phyloP scores from a whole-genome alignment of 208 protist species.

The Zelonia costaricensis region DNA sequence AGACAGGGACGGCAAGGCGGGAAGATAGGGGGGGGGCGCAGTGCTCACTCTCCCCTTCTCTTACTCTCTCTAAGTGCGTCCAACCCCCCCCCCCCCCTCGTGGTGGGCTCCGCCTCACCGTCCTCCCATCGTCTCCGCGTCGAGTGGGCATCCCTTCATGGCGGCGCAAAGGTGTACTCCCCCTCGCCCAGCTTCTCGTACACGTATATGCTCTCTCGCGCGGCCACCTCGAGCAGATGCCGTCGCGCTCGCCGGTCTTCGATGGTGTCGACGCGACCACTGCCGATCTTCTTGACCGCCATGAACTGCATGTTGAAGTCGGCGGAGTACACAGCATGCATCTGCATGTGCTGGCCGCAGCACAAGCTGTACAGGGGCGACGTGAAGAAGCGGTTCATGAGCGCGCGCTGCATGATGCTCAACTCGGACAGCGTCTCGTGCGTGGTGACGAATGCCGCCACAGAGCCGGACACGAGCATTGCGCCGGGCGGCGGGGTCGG shows the following conservation, averaged over 20 bases:
- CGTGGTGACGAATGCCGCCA: constrained; percentile 64
- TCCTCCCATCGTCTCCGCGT: no score
- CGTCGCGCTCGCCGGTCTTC: background rate
- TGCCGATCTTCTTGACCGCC: constrained; percentile 41
- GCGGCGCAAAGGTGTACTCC: constrained; percentile 38
- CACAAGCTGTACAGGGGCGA: constrained; percentile 67
- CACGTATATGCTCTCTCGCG: constrained; percentile 47
- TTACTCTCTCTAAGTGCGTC: no score
- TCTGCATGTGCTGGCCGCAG: constrained; percentile 2
- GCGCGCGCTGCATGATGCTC: constrained; percentile 42
- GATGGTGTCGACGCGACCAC: background rate
- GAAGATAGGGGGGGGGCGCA: no score
- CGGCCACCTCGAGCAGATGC: constrained; percentile 32
- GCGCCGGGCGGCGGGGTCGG: no score
- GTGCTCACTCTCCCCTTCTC: no score
- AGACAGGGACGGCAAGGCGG: no score
- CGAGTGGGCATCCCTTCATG: no score
- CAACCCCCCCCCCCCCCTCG: no score
- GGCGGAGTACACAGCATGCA: constrained; percentile 26
- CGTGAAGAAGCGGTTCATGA: constrained; percentile 68
- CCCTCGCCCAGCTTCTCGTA: constrained; percentile 71
- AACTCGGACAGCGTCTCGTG: constrained; percentile 47
- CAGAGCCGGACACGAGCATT: background rate
- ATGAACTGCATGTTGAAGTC: constrained; percentile 56
- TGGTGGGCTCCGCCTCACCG: no score